phyloP scores from a whole-genome alignment of 192 early-diverging fungal genomes.

The Backusella macrospora region DNA sequence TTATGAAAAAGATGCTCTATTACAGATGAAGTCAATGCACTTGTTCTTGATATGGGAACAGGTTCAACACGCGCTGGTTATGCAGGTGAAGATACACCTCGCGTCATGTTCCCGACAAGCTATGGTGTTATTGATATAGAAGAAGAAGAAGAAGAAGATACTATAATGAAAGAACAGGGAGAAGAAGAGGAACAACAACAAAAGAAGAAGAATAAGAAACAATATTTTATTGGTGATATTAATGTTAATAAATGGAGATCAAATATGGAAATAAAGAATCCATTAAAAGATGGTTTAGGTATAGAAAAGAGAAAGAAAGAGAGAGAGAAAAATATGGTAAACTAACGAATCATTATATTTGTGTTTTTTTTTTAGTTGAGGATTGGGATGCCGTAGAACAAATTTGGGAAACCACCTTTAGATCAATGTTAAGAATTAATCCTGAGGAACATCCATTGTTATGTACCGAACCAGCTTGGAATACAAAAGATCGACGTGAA shows the following conservation, averaged over 20 bases:
- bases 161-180: conserved; percentile 35
- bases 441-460: conserved; percentile 90
- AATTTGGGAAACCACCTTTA: conserved; percentile 87
- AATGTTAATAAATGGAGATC: conserved; percentile 71
- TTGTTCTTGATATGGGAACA: conserved; percentile 93
- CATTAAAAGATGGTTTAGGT: conserved; percentile 87
- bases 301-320: conserved; percentile 22
- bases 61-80: conserved; percentile 89
- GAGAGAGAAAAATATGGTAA: not conserved
- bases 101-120: conserved; percentile 81
- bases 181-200: not conserved
- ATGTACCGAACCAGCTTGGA: conserved; percentile 93
- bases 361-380: conserved; percentile 62
- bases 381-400: conserved; percentile 95
- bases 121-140: conserved; percentile 67
- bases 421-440: conserved; percentile 68
- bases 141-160: conserved; percentile 42
- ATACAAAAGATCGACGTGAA: conserved; percentile 78
- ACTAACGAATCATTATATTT: too few species aligned
- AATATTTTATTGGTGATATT: conserved; percentile 74
- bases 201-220: conserved; percentile 16
- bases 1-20: not conserved
- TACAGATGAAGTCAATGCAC: conserved; percentile 88
- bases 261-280: conserved; percentile 82
- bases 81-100: conserved; percentile 96